phyloP scores from a whole-genome alignment of 108 stramenopile genomes.

The Discostella pseudostelligera region DNA sequence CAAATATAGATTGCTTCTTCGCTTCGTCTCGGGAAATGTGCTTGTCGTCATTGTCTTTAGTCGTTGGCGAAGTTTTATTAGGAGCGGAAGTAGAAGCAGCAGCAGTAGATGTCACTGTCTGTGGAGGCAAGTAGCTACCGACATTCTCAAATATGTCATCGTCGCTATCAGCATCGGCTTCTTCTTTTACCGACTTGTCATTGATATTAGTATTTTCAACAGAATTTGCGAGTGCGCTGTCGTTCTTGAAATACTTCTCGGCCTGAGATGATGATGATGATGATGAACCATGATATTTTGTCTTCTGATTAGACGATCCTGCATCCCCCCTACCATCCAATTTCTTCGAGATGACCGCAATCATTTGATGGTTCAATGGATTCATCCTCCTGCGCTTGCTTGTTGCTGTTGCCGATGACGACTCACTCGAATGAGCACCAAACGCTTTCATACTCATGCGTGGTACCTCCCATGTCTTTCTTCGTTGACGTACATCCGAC shows the following conservation, averaged over 20 bases:
- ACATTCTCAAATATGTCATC: slow-evolving; percentile 78
- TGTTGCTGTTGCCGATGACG: neutral
- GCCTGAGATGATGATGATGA: neutral
- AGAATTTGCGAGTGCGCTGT: neutral
- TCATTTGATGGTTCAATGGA: slow-evolving; percentile 33
- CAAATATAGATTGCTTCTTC: slow-evolving; percentile 37
- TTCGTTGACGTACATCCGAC: slow-evolving; percentile 29
- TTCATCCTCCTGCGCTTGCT: neutral
- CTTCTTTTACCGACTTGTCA: neutral
- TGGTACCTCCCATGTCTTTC: slow-evolving; percentile 38
- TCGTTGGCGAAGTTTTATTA: neutral
- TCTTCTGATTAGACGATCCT: neutral
- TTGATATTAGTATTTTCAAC: neutral
- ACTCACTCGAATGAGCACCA: neutral
- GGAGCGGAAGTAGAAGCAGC: neutral
- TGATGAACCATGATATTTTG: slow-evolving; percentile 3
- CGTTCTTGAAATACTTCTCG: slow-evolving; percentile 5
- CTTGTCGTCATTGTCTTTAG: slow-evolving; percentile 1
- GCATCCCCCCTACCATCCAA: slow-evolving; percentile 2
- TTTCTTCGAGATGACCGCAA: slow-evolving; percentile 27
- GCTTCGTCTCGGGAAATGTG: too few relatives aligned
- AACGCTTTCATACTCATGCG: slow-evolving; percentile 19
- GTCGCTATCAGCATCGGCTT: slow-evolving; percentile 34
- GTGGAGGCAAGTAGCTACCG: slow-evolving; percentile 56
- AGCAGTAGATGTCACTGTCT: slow-evolving; percentile 3